These are phyloP conservation scores for Populus nigra DNA, from an alignment of 345 rosid species.

Conservation along the genomic window DNA sequence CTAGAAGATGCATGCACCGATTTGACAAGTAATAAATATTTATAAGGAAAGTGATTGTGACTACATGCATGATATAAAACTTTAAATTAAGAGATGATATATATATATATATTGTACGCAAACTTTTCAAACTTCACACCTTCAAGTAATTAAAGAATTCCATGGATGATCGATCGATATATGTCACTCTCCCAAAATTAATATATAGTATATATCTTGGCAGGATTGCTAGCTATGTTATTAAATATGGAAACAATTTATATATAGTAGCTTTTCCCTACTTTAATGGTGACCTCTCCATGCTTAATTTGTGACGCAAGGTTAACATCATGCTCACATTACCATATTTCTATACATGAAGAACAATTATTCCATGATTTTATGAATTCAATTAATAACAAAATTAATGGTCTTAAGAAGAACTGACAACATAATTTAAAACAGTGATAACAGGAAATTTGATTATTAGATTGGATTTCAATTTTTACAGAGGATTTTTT, in stretches of 20 bases:
- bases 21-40: not conserved
- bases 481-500: too few relatives aligned
- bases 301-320: not conserved
- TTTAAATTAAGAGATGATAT: not conserved
- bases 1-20: not conserved
- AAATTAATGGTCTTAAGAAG: too few relatives aligned
- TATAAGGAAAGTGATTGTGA: not conserved
- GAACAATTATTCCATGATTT: too few relatives aligned
- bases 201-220: too few relatives aligned
- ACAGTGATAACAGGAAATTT: rapidly evolving
- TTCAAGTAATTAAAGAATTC: not conserved
- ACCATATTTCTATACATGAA: not conserved
- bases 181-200: too few relatives aligned
- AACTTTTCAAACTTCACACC: not conserved
- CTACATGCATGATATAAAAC: too few relatives aligned
- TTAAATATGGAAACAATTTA: too few relatives aligned
- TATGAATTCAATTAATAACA: too few relatives aligned
- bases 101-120: not conserved
- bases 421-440: too few relatives aligned
- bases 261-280: not conserved
- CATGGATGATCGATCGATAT: too few relatives aligned
- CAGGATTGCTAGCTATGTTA: too few relatives aligned
- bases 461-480: too few relatives aligned
- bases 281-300: not conserved
- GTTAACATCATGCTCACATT: not conserved